Percentiles rank a stretch among this genome's conserved stretches.
These are phyloP conservation scores for Tuber microsphaerosporum DNA, from an alignment of 495 filamentous ascomycete genomes.

Conservation along the genomic window DNA sequence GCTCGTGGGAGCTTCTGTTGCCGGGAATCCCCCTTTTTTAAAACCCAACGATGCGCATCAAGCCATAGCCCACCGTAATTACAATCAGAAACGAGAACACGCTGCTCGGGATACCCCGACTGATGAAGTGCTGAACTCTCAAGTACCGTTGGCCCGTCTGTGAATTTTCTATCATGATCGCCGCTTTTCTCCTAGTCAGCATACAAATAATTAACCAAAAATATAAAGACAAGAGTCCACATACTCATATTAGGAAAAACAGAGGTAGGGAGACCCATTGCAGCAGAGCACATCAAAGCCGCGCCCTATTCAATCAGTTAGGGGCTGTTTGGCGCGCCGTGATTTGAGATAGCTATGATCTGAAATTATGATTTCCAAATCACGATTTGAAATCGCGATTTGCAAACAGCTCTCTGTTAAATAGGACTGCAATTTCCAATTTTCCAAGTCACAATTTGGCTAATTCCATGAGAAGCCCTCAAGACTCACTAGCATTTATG, in stretches of 20 bases:
- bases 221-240: constrained; percentile 43
- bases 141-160: constrained; percentile 88
- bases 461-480: too few species aligned
- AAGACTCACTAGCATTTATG: too few species aligned
- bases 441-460: too few species aligned
- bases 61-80: constrained; percentile 74
- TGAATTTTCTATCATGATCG: constrained; percentile 97
- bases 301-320: constrained; percentile 39
- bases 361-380: too few species aligned
- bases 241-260: constrained; percentile 99
- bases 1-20: constrained; percentile 1
- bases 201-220: constrained; percentile 15
- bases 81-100: constrained; percentile 74
- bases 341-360: too few species aligned
- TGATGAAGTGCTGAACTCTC: constrained; percentile 87
- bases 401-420: too few species aligned
- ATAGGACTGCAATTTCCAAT: too few species aligned
- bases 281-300: constrained; percentile 59
- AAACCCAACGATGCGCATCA: constrained; percentile 73
- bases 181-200: constrained; percentile 51
- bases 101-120: constrained; percentile 77
- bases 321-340: too few species aligned
- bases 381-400: too few species aligned
- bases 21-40: constrained; percentile 42
- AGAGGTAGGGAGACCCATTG: constrained; percentile 87